Evolutionary conservation across 2,329 filamentous ascomycete species (phyloP), one percentile per base, ranked within the genome.

Genomic region (Ceratocystiopsis brevicomis): DNA sequence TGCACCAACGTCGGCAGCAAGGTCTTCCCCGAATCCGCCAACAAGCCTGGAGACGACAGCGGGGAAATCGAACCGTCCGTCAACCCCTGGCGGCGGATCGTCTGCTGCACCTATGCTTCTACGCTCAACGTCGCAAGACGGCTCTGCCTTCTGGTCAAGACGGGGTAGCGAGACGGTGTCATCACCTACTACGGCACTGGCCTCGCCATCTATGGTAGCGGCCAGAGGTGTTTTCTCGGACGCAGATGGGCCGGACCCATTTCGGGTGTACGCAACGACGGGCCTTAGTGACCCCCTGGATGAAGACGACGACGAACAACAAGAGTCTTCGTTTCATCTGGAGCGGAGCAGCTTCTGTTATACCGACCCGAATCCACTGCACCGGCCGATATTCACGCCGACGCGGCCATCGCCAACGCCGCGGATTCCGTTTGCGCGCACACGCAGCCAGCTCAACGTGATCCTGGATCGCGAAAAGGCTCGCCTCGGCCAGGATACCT

Each of bases 371-470:
- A 45, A 18, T 14, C 59, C 61, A 10, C 53, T 56, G 15, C 53
- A 57, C n/a, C 53, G 61, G 25, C 46, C 53, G 10, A 50, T 59
- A 18, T 64, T 71, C 44, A 63, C 61, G 5, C 69, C 69, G 19
- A 73, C 69, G 1, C 63, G 62, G 44, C 68, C 67, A 5, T 67
- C 60, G 38, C 55, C 60, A 12, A 58, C 61, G 14, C 57, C 65
- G 21, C 57, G 57, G 14, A 60, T 71, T 9, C 68, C 67, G 4
- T 58, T 76, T 40, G 70, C 63, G n/a, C 62, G 71, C 45, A 69
- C 71, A n/a, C 73, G 68, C 54, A 76, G 72, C 50, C 71, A 77
- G 53, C 59, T 78, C 25, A 69, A 67, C 11, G 57, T 77, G 4
- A 59, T 78, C 1, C 59, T 77, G 17, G 69, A 74, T 50, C 65